These are phyloP conservation scores for Rhodotorula sp. DNA, from an alignment of 1,284 basidiomycete genomes.

Conservation along the genomic window DNA sequence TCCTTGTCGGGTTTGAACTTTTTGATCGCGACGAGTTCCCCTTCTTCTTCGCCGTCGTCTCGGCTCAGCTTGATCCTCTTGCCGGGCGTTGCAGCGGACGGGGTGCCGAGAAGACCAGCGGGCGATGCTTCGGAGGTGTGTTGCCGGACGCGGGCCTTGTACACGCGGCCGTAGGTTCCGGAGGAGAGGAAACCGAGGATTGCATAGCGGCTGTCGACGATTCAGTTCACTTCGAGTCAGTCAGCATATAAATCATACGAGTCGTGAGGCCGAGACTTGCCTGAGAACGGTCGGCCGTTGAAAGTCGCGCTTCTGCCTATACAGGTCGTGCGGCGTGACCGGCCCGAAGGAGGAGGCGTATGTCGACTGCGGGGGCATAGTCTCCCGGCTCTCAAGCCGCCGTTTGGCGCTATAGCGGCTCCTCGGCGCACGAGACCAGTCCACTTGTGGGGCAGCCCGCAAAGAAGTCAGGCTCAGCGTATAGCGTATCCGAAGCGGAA, in stretches of 20 bases:
- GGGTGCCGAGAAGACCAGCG: constrained; percentile 38
- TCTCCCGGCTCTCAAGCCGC: too few species aligned
- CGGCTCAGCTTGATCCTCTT: constrained; percentile 50
- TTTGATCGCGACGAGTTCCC: constrained; percentile 86
- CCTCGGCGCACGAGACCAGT: too few species aligned
- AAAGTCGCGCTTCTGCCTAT: constrained; percentile 37
- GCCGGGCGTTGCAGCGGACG: constrained; percentile 32
- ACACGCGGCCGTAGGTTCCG: constrained; percentile 95
- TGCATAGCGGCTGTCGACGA: constrained; percentile 57
- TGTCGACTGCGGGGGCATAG: constrained; percentile 3
- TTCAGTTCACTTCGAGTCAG: too few species aligned
- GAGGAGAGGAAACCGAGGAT: constrained; percentile 97
- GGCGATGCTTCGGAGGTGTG: constrained; percentile 30
- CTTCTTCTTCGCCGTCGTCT: constrained; percentile 59
- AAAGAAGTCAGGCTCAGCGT: neutral
- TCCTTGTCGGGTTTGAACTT: constrained; percentile 99
- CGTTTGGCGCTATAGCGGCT: neutral
- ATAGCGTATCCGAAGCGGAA: neutral
- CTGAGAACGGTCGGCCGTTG: constrained; percentile 38
- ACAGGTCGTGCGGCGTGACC: constrained; percentile 28
- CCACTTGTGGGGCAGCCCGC: neutral
- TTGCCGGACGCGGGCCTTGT: constrained; percentile 71
- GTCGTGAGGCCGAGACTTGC: neutral
- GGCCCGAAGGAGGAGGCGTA: neutral
- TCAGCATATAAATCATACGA: too few species aligned